These are phyloP conservation scores for Ceriops zippeliana DNA, from an alignment of 345 rosid species.

Conservation along the genomic window DNA sequence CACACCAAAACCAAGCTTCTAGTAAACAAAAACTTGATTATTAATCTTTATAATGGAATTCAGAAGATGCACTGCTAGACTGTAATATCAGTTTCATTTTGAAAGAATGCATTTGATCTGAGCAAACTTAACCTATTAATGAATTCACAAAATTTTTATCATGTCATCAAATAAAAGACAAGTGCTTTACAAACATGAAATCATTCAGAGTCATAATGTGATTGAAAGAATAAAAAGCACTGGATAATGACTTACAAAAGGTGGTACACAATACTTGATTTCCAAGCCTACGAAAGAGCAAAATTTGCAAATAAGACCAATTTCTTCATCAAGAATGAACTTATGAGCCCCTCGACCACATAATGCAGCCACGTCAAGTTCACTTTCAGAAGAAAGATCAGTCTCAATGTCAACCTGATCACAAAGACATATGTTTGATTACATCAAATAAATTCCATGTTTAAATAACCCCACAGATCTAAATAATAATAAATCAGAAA, in stretches of 20 bases:
- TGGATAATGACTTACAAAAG: constrained; percentile 41
- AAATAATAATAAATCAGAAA: neutral
- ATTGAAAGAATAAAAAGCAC: neutral
- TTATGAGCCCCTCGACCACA: constrained; percentile 46
- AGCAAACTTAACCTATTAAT: too few species aligned
- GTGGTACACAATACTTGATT: constrained; percentile 34
- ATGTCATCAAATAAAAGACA: too few species aligned
- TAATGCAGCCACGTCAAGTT: neutral
- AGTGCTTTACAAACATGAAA: too few species aligned
- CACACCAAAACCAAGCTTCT: constrained; percentile 17
- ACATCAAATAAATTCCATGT: neutral
- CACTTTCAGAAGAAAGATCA: constrained; percentile 2
- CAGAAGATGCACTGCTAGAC: too few species aligned
- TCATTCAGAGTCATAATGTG: too few species aligned
- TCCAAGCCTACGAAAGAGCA: constrained; percentile 39
- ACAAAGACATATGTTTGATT: neutral
- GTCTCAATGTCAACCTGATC: constrained; percentile 13
- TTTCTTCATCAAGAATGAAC: constrained; percentile 46
- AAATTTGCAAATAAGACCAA: constrained; percentile 41
- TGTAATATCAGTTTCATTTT: too few species aligned
- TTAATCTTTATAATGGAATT: neutral
- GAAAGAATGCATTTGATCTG: too few species aligned
- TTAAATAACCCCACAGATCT: too few species aligned
- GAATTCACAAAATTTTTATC: too few species aligned
- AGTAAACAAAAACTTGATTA: constrained; percentile 11